Percentiles rank a stretch among this genome's conserved stretches.
These are phyloP conservation scores for Phytophthora litchii DNA, from an alignment of 352 stramenopile genomes.

Conservation along the genomic window DNA sequence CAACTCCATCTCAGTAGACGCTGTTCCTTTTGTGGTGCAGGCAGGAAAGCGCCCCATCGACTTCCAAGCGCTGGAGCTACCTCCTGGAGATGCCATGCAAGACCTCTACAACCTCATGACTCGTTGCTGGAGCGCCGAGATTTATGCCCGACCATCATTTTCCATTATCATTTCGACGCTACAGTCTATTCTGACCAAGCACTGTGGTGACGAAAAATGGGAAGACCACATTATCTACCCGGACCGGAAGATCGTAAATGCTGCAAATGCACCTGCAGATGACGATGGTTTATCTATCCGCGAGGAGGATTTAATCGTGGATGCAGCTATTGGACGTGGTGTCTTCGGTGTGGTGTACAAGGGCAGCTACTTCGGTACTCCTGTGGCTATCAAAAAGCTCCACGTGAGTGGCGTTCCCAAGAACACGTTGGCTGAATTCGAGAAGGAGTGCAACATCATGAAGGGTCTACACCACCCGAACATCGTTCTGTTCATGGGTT, in stretches of 20 bases:
- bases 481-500: constrained; percentile 98
- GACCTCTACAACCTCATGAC: constrained; percentile 74
- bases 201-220: constrained; percentile 80
- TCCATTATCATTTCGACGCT: constrained; percentile 81
- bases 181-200: constrained; percentile 66
- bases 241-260: constrained; percentile 74
- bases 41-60: constrained; percentile 79
- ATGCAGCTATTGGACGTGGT: constrained; percentile 71
- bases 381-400: constrained; percentile 86
- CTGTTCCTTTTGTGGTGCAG: constrained; percentile 82
- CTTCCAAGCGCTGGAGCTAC: constrained; percentile 66
- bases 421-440: constrained; percentile 82
- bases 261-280: constrained; percentile 46
- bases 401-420: constrained; percentile 80
- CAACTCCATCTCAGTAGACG: constrained; percentile 79
- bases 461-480: constrained; percentile 95
- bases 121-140: constrained; percentile 79
- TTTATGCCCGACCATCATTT: constrained; percentile 78
- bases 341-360: constrained; percentile 88
- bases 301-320: constrained; percentile 77
- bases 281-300: constrained; percentile 80
- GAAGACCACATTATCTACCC: constrained; percentile 86
- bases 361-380: constrained; percentile 83
- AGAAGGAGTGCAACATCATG: constrained; percentile 89
- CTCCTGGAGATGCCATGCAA: constrained; percentile 57